Percentiles rank a stretch among this genome's conserved stretches.
phyloP scores from a whole-genome alignment of 768 basidiomycete species.

The Termitomyces bulborhizus region DNA sequence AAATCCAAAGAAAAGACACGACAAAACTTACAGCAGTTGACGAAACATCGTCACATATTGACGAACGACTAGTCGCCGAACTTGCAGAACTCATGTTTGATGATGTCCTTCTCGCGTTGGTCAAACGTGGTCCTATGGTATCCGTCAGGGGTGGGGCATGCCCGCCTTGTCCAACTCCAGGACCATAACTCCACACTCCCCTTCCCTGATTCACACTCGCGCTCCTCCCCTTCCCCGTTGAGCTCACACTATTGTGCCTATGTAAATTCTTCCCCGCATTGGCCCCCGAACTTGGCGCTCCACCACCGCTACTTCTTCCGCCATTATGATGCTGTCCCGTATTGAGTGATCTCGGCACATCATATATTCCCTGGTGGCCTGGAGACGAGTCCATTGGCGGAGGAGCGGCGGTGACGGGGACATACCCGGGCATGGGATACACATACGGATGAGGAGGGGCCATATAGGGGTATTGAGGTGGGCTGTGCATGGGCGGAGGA shows the following conservation, averaged over 20 bases:
- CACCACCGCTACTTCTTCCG: conserved; percentile 12
- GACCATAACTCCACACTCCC: conserved; percentile 60
- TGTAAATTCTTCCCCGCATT: conserved; percentile 16
- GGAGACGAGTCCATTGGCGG: conserved; percentile 14
- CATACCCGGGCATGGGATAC: conserved; percentile 24
- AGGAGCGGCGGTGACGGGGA: conserved; percentile 14
- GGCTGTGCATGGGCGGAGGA: conserved; percentile 21
- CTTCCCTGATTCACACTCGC: conserved; percentile 33
- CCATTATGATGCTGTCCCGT: conserved; percentile 9
- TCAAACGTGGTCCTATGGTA: conserved; percentile 62
- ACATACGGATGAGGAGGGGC: conserved; percentile 24
- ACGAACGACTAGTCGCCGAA: conserved; percentile 45
- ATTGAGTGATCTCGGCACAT: conserved; percentile 19
- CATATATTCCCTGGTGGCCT: conserved; percentile 21
- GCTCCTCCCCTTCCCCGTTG: conserved; percentile 22
- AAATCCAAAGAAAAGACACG: neutral
- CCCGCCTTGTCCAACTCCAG: conserved; percentile 48
- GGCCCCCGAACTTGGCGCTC: conserved; percentile 23
- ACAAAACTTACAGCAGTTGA: conserved; percentile 63
- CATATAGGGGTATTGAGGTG: conserved; percentile 28
- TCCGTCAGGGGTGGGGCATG: conserved; percentile 34
- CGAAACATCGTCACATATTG: conserved; percentile 64
- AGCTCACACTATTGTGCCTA: conserved; percentile 23
- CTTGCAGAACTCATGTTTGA: conserved; percentile 39
- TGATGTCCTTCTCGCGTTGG: conserved; percentile 40